Percentiles rank a stretch among this genome's conserved stretches.
phyloP scores from a whole-genome alignment of 1,139 yeast genomes.

The Suhomyces maxii region DNA sequence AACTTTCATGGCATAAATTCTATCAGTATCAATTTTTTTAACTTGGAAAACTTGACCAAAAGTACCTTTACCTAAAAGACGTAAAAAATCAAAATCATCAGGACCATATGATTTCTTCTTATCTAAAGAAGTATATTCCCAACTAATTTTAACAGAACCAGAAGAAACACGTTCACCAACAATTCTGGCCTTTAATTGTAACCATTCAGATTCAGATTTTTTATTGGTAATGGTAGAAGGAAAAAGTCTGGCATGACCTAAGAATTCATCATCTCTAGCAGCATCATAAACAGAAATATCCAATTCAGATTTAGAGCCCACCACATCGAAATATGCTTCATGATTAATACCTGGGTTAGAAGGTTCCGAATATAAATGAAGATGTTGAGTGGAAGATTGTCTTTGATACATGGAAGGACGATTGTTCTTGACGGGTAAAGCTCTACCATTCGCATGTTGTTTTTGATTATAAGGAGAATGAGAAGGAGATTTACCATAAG shows the following conservation, averaged over 20 bases:
- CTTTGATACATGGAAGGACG: conserved; percentile 57
- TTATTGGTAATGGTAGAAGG: conserved; percentile 57
- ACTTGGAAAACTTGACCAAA: conserved; percentile 98
- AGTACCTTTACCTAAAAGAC: conserved; percentile 92
- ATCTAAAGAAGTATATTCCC: conserved; percentile 67
- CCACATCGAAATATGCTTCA: conserved; percentile 81
- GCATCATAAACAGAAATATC: conserved; percentile 89
- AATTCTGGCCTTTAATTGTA: conserved; percentile 68
- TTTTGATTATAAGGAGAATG: conserved; percentile 14
- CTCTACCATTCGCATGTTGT: conserved; percentile 13
- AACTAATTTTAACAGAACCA: conserved; percentile 73
- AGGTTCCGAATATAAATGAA: conserved; percentile 30
- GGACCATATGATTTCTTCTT: conserved; percentile 83
- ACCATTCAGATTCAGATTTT: conserved; percentile 59
- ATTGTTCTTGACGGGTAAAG: conserved; percentile 20
- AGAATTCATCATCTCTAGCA: conserved; percentile 72
- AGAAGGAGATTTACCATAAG: conserved; percentile 47
- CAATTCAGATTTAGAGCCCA: conserved; percentile 76
- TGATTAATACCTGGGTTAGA: conserved; percentile 10
- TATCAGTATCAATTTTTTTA: conserved; percentile 78
- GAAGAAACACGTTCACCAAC: conserved; percentile 67
- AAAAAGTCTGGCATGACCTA: conserved; percentile 77
- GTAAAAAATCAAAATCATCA: conserved; percentile 85
- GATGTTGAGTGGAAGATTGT: conserved; percentile 65
- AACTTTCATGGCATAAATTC: conserved; percentile 97